A percentile compares a stretch with the other conserved stretches of the same genome.
These are phyloP conservation scores for Salvia rosmarinus DNA, from an alignment of 257 asterid species.

Conservation along the genomic window DNA sequence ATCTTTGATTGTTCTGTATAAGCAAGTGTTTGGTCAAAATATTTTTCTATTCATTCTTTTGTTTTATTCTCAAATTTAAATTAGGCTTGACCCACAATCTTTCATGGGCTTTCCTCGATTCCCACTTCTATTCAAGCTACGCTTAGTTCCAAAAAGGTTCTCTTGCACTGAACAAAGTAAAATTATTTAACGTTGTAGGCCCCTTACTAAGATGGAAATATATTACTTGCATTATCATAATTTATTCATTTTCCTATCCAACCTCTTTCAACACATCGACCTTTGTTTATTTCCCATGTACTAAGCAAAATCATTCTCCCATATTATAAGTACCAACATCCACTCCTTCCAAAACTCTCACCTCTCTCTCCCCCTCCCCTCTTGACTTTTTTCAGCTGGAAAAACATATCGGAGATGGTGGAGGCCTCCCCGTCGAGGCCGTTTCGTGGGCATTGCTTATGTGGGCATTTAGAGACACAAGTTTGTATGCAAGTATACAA, in stretches of 20 bases:
- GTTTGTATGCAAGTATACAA: conserved; percentile 26
- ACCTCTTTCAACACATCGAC: conserved; percentile 43
- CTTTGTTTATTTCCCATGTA: conserved; percentile 45
- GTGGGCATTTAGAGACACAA: conserved; percentile 1
- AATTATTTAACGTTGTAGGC: conserved; percentile 32
- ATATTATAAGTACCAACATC: conserved; percentile 31
- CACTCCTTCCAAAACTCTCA: conserved; percentile 22
- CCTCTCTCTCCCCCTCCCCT: background rate
- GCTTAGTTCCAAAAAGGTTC: conserved; percentile 8
- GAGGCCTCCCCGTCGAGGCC: background rate
- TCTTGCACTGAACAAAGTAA: conserved; percentile 34
- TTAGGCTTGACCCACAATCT: conserved; percentile 34
- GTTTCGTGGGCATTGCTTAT: background rate
- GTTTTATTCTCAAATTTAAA: no score
- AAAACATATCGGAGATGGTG: conserved; percentile 18
- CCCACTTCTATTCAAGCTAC: conserved; percentile 33
- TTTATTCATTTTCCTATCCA: no score
- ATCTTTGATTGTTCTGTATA: conserved; percentile 25
- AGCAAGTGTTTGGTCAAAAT: conserved; percentile 11
- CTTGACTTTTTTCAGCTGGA: conserved; percentile 11
- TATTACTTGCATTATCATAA: no score
- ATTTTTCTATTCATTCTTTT: background rate
- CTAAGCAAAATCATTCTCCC: conserved; percentile 40
- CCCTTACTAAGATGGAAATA: conserved; percentile 10
- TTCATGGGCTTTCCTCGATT: conserved; percentile 38